Evolutionary conservation across 257 asterid species (phyloP), one percentile per base, ranked within the genome.

Genomic region (Voacanga thouarsii): DNA sequence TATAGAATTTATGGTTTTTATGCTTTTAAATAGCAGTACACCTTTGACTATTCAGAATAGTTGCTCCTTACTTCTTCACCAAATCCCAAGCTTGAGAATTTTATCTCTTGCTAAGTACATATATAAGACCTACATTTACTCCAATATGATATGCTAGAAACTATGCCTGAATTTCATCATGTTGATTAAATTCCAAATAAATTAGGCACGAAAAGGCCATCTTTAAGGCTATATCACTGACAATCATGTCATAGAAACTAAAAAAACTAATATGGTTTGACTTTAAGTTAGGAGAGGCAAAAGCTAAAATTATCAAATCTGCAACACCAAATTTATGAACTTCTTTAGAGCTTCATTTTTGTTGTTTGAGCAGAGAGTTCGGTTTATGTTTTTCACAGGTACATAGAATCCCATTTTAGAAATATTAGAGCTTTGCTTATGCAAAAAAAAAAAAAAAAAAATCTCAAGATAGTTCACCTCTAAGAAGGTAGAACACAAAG

Each of bases 1-100:
- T 55, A 6, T 69, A 23, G 49, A 11, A 23, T 21, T 33, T 59
- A 71, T 66, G 21, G 18, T 51, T 19, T 44, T 65, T 39, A 19
- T 76, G 26, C 12, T 56, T 37, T 66, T 12, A 9, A 43, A 26
- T 23, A 69, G 39, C 47, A 70, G 63, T 28, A 12, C 6, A 18
- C 12, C 41, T n/a, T n/a, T n/a, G n/a, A n/a, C 69, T 3, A 23
- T 33, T 89, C 99, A 24, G 88, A 95, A 80, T 95, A 95, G 80
- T 83, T 89, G 80, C 90, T 84, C 75, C 84, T 71, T 60, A 84
- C 47, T 4, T 83, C 92, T 11, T 85, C 90, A 73, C 75, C 81
- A 47, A 95, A 89, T 3, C 98, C 96, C 88, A 95, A 84, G 21
- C 26, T 51, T 26, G 10, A 50, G 19, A 28, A 15, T 57, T 12